A percentile compares a stretch with the other conserved stretches of the same genome.
phyloP scores from a whole-genome alignment of 192 early-diverging fungal genomes.

The Diversispora epigaea region DNA sequence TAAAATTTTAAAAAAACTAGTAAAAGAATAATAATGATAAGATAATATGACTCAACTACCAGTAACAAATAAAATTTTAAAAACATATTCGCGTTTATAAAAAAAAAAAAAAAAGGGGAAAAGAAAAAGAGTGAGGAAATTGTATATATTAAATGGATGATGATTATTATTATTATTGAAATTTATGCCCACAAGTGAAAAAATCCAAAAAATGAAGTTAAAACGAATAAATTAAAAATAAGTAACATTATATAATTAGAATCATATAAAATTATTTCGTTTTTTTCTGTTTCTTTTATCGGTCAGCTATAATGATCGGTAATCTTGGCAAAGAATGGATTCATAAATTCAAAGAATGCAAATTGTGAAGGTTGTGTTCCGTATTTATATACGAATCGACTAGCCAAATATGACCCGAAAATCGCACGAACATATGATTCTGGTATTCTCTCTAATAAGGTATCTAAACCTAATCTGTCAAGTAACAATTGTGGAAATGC shows the following conservation, averaged over 20 bases:
- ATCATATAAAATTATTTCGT: background rate
- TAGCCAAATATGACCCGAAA: constrained; percentile 94
- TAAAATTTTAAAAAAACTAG: too few species aligned
- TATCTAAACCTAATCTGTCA: constrained; percentile 87
- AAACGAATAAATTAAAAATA: background rate
- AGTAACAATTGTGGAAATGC: constrained; percentile 94
- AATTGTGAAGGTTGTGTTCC: constrained; percentile 93
- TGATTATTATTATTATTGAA: too few species aligned
- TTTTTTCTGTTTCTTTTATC: background rate
- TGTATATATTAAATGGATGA: too few species aligned
- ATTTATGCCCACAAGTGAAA: background rate
- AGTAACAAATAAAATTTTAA: too few species aligned
- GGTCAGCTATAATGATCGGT: constrained; percentile 22
- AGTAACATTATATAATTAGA: background rate
- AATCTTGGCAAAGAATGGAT: constrained; percentile 46
- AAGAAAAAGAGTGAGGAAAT: too few species aligned
- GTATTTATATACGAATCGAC: constrained; percentile 95
- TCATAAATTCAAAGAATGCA: constrained; percentile 98
- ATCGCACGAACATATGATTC: constrained; percentile 95
- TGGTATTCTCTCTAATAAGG: constrained; percentile 84
- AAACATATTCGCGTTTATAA: too few species aligned
- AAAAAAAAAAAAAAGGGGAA: too few species aligned
- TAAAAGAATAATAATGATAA: too few species aligned
- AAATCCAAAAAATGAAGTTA: background rate
- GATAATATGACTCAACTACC: too few species aligned